Percentiles rank a stretch among this genome's conserved stretches.
phyloP scores from a whole-genome alignment of 306 rosid species.

The Delonix regia region DNA sequence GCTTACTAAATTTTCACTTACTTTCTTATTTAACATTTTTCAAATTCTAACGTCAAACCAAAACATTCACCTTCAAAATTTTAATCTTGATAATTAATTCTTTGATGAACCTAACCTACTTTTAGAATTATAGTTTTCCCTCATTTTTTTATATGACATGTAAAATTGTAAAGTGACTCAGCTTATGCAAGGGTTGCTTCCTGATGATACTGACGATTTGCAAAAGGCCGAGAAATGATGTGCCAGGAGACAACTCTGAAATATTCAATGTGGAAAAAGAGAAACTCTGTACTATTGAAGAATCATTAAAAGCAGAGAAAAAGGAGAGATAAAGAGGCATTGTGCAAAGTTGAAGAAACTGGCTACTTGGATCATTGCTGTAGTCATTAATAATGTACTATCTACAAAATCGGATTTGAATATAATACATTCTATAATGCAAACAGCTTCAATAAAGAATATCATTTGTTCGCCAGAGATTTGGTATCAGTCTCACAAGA shows the following conservation, averaged over 20 bases:
- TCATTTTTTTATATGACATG: too few relatives aligned
- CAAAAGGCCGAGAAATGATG: neutral
- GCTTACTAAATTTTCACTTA: too few relatives aligned
- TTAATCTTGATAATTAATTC: too few relatives aligned
- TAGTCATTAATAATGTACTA: slow-evolving; percentile 43
- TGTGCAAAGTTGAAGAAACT: slow-evolving; percentile 29
- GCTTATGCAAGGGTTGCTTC: neutral
- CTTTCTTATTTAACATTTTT: too few relatives aligned
- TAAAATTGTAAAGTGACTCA: neutral
- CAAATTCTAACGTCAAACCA: too few relatives aligned
- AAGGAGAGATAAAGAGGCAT: slow-evolving; percentile 20
- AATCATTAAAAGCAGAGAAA: neutral
- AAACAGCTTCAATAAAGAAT: slow-evolving; percentile 35
- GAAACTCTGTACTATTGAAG: neutral
- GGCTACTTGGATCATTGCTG: slow-evolving; percentile 34
- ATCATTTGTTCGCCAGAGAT: slow-evolving; percentile 36
- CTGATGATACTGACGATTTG: neutral
- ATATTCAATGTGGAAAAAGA: neutral
- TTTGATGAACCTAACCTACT: too few relatives aligned
- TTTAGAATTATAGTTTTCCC: too few relatives aligned
- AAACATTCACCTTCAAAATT: too few relatives aligned
- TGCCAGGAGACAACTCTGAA: neutral
- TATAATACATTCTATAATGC: slow-evolving; percentile 42
- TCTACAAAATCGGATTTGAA: slow-evolving; percentile 69
- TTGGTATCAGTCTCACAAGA: slow-evolving; percentile 36